Conservation (phyloP, 805 yeast genomes). For the Candida pseudofarinosa region DNA sequence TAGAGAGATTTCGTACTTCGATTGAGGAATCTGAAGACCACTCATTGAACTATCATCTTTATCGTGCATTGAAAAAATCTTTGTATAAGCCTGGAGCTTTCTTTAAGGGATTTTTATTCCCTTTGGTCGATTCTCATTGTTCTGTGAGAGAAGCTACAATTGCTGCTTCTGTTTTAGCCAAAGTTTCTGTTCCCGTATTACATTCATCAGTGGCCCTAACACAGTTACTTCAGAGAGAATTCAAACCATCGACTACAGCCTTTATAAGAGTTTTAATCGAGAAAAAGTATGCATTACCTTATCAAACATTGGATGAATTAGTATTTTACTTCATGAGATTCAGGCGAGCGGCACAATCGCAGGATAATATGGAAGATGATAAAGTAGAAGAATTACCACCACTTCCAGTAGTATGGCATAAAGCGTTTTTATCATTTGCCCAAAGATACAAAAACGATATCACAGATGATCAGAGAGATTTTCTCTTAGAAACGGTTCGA, state of each 20-base stretch:
- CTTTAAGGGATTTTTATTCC: conserved; percentile 93
- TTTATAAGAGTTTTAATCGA: conserved; percentile 87
- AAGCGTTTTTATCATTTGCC: conserved; percentile 89
- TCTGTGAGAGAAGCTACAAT: conserved; percentile 91
- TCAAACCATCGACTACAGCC: conserved; percentile 83
- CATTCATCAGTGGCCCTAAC: conserved; percentile 96
- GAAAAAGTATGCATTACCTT: conserved; percentile 94
- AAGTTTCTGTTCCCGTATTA: conserved; percentile 87
- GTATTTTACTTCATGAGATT: conserved; percentile 94
- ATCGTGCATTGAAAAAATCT: conserved; percentile 87
- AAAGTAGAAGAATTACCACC: conserved; percentile 44
- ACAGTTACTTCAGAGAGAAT: conserved; percentile 74
- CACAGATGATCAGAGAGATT: conserved; percentile 97
- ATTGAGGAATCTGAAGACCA: conserved; percentile 74
- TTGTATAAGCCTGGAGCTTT: conserved; percentile 97
- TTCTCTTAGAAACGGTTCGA: conserved; percentile 83
- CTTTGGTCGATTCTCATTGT: conserved; percentile 84
- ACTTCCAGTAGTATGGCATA: conserved; percentile 96
- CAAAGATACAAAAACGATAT: conserved; percentile 96
- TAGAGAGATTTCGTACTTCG: conserved; percentile 67
- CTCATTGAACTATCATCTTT: conserved; percentile 84
- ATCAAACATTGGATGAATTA: conserved; percentile 90
- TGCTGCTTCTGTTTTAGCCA: conserved; percentile 85
- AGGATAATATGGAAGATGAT: conserved; percentile 25
- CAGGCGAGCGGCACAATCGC: conserved; percentile 53